These are phyloP conservation scores for Diaporthe vaccinii DNA, from an alignment of 2,329 filamentous ascomycete genomes.

Conservation along the genomic window DNA sequence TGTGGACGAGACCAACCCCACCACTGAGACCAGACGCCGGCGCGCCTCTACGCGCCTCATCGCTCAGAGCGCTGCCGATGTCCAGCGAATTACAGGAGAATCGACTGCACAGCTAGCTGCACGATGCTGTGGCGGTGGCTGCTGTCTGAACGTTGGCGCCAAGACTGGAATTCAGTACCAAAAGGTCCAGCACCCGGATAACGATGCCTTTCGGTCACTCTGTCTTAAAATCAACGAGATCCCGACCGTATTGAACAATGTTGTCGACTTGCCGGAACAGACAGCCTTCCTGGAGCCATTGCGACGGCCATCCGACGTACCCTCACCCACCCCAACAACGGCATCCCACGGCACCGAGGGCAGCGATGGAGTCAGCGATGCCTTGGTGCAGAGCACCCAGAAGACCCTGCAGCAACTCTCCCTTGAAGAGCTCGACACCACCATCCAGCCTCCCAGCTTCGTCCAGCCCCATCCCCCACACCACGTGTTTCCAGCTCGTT, in stretches of 20 bases:
- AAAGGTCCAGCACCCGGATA: slow-evolving; percentile 75
- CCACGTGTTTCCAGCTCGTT: slow-evolving; percentile 89
- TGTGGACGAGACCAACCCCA: slow-evolving; percentile 61
- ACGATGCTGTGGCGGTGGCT: slow-evolving; percentile 75
- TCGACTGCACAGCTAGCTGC: slow-evolving; percentile 72
- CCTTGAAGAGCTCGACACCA: slow-evolving; percentile 65
- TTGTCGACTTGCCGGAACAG: slow-evolving; percentile 80
- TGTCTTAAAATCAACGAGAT: slow-evolving; percentile 82
- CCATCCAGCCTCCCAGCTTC: slow-evolving; percentile 83
- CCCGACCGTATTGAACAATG: slow-evolving; percentile 78
- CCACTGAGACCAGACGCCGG: slow-evolving; percentile 63
- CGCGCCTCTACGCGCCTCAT: slow-evolving; percentile 79
- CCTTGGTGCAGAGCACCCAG: slow-evolving; percentile 41
- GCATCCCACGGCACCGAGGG: slow-evolving; percentile 54
- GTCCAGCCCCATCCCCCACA: slow-evolving; percentile 96
- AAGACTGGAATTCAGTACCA: slow-evolving; percentile 65
- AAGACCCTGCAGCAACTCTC: slow-evolving; percentile 46
- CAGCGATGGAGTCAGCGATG: slow-evolving; percentile 54
- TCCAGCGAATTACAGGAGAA: slow-evolving; percentile 75
- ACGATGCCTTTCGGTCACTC: slow-evolving; percentile 85
- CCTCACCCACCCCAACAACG: slow-evolving; percentile 65
- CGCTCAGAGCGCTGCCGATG: slow-evolving; percentile 72
- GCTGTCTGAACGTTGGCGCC: slow-evolving; percentile 66
- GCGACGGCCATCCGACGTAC: slow-evolving; percentile 51
- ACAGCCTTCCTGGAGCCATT: slow-evolving; percentile 79